A percentile compares a stretch with the other conserved stretches of the same genome.
Conservation (phyloP, 176 grass and related monocot genomes). For the Musa itinerans region DNA sequence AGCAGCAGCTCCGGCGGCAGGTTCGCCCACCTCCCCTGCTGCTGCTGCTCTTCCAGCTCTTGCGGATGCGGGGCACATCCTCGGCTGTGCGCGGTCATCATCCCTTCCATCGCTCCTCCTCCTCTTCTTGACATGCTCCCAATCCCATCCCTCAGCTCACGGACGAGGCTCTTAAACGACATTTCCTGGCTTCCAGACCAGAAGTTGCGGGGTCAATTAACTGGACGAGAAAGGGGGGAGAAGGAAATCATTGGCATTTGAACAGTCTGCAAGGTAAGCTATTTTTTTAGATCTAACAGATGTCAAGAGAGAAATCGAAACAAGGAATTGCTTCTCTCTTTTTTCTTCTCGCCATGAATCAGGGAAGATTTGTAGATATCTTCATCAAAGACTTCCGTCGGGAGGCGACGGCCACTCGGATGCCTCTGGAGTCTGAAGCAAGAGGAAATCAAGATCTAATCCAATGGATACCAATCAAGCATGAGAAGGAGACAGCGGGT, state of each 20-base stretch:
- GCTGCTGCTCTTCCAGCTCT: slow-evolving; percentile 24
- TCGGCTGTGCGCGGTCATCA: slow-evolving; percentile 33
- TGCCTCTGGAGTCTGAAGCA: not conserved
- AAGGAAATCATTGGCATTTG: not conserved
- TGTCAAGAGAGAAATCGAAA: not conserved
- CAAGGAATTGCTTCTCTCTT: not conserved
- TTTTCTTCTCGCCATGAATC: not conserved
- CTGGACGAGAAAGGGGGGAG: not conserved
- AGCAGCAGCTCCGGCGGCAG: slow-evolving; percentile 82
- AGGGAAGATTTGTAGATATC: not conserved
- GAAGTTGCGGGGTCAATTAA: too few species aligned
- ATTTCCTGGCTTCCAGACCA: slow-evolving; percentile 18
- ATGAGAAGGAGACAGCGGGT: not conserved
- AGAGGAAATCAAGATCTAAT: too few species aligned
- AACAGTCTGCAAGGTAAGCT: too few species aligned
- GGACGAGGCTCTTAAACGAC: slow-evolving; percentile 81
- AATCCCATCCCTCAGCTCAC: slow-evolving; percentile 73
- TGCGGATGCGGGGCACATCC: slow-evolving; percentile 35
- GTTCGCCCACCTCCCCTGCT: slow-evolving; percentile 81
- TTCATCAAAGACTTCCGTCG: not conserved
- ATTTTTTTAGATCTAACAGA: not conserved
- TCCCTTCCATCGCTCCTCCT: slow-evolving; percentile 20
- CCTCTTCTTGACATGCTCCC: slow-evolving; percentile 69
- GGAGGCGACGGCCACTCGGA: not conserved
- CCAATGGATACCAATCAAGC: too few species aligned